phyloP scores from a whole-genome alignment of 768 basidiomycete genomes.

The Hebeloma cylindrosporum region DNA sequence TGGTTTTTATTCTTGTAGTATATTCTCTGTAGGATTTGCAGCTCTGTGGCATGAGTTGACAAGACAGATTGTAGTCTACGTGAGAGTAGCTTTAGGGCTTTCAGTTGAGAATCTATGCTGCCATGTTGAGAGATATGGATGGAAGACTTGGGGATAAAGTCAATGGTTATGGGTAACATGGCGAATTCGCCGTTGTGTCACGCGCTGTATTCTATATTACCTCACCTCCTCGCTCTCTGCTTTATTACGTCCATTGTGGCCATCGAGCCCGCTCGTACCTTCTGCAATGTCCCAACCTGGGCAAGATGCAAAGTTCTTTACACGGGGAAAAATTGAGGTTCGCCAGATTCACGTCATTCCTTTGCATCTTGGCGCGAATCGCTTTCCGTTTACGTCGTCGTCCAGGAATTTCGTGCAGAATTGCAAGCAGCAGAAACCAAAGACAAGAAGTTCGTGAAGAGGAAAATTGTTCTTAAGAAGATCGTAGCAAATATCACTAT shows the following conservation, averaged over 20 bases:
- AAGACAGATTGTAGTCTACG: constrained; percentile 51
- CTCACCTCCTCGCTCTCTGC: too few species aligned
- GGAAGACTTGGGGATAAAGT: constrained; percentile 22
- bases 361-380: not conserved
- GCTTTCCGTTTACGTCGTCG: constrained; percentile 4
- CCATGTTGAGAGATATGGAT: constrained; percentile 34
- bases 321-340: constrained; percentile 90
- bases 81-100: constrained; percentile 55
- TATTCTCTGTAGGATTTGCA: constrained; percentile 60
- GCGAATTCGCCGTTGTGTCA: too few species aligned
- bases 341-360: constrained; percentile 14
- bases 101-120: constrained; percentile 55
- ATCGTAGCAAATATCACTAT: constrained; percentile 99
- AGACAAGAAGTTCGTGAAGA: constrained; percentile 94
- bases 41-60: constrained; percentile 46
- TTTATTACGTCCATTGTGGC: not conserved
- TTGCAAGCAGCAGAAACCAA: constrained; percentile 89
- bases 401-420: constrained; percentile 86
- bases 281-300: constrained; percentile 54
- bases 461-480: constrained; percentile 95
- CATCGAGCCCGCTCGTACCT: not conserved
- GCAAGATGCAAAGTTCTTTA: constrained; percentile 91
- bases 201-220: too few species aligned
- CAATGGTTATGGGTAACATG: constrained; percentile 19
- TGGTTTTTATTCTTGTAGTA: constrained; percentile 85